Base-by-base conservation (phyloP, 352 stramenopile species). In the Phytophthora ramorum region DNA sequence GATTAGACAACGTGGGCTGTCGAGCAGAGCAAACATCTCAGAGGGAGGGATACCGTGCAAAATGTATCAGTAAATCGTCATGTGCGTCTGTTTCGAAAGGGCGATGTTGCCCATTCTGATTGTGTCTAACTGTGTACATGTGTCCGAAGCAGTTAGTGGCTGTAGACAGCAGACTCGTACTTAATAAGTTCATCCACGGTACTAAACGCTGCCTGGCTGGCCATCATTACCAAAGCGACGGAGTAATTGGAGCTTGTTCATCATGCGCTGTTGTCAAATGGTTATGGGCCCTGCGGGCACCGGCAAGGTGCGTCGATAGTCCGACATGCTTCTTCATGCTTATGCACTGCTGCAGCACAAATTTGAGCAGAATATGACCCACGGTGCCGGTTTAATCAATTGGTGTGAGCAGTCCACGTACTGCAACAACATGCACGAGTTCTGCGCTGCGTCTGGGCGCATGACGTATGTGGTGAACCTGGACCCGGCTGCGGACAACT, bases 401-500 rank as follows among this genome's bases (percentile, higher is more conserved):
- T 35, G 43, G 9, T 16, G 43, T 50, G 35, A 7, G 30, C 65
- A 97, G 90, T 97, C 89, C 13, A 97, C 92, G 35, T 97, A 97
- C 71, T 98, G 92, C 82, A 96, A 93, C 64, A 94, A 95, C 60
- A 97, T 98, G 79, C 90, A 98, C 70, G 89, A 97, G 75, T 95
- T 97, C 57, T 96, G 87, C 55, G 85, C 84, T 14, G 88, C 88
- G 9, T 93, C 77, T 30, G 81, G 89, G 1, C 85, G 90, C 50
- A 90, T 91, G 89, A 97, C 86, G 65, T 97, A 96, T 61, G 93
- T 99, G 19, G 92, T 99, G 41, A 99, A 99, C 81, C 71, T 99
- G 62, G 97, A 99, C 81, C 97, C 97, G 20, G 97, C 97, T 3
- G 93, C 94, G 17, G 90, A 98, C 45, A 76, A 93, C 66, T 89